A percentile compares a stretch with the other conserved stretches of the same genome.
Evolutionary conservation across 2,329 filamentous ascomycete species (phyloP).

Genomic region (Cladophialophora yegresii): DNA sequence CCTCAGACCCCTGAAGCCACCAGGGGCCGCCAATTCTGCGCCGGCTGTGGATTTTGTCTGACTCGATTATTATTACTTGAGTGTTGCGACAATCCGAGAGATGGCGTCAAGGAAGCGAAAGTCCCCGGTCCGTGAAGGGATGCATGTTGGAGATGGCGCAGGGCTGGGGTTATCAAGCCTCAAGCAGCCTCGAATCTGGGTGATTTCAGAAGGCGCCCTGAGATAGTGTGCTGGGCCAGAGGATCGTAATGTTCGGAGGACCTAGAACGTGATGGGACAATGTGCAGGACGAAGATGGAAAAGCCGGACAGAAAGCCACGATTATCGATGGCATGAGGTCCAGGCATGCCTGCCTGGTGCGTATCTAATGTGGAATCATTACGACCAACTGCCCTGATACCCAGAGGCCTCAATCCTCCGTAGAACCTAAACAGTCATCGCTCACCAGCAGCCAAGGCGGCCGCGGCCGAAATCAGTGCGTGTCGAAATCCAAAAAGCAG

Average conservation of each 20-base stretch:
- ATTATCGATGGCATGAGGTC: neutral
- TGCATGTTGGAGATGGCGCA: neutral
- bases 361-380: neutral
- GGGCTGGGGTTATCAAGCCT: neutral
- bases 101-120: neutral
- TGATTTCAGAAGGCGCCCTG: neutral
- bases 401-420: neutral
- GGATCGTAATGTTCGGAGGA: neutral
- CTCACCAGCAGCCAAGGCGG: constrained; percentile 8
- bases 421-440: neutral
- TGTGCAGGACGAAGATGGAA: neutral
- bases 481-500: neutral
- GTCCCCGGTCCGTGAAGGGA: neutral
- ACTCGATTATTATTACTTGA: neutral
- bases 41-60: neutral
- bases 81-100: neutral
- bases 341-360: neutral
- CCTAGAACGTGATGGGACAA: neutral
- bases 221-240: neutral
- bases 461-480: neutral
- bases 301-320: too few species aligned
- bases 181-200: neutral
- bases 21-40: neutral
- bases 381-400: neutral
- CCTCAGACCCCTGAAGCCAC: constrained; percentile 1